phyloP scores from a whole-genome alignment of 1,284 basidiomycete genomes.

The Pseudozyma sp. region DNA sequence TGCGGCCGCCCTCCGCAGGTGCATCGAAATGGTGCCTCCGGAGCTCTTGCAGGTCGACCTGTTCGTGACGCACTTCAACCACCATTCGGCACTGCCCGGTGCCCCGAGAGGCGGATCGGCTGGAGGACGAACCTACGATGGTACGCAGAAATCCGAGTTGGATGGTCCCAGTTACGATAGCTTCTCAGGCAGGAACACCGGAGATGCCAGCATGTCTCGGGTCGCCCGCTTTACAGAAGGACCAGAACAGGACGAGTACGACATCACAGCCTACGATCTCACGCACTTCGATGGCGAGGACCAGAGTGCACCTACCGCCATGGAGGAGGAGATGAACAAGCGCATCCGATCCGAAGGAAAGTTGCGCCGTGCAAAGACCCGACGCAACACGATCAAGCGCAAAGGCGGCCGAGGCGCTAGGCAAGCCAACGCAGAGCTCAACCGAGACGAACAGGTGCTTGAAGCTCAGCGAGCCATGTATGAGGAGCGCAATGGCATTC shows the following conservation, averaged over 20 bases:
- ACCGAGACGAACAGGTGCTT: constrained; percentile 37
- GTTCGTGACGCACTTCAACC: constrained; percentile 73
- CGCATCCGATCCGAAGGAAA: constrained; percentile 78
- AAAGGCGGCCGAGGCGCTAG: constrained; percentile 38
- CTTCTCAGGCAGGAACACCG: constrained; percentile 10
- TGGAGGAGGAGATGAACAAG: constrained; percentile 76
- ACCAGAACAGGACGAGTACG: constrained; percentile 70
- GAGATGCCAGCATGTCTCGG: constrained; percentile 15
- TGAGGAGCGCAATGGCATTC: constrained; percentile 28
- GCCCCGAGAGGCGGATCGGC: constrained; percentile 4
- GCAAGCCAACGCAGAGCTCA: constrained; percentile 16
- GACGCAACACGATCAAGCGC: constrained; percentile 47
- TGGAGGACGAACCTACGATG: constrained; percentile 15
- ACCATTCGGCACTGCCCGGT: constrained; percentile 34
- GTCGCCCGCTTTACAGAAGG: constrained; percentile 65
- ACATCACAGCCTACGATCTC: constrained; percentile 76
- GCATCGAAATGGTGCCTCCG: constrained; percentile 75
- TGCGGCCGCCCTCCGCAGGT: constrained; percentile 77
- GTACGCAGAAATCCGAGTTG: constrained; percentile 12
- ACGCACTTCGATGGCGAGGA: constrained; percentile 85
- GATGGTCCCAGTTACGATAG: constrained; percentile 14
- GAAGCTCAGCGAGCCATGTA: constrained; percentile 52
- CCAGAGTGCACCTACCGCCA: constrained; percentile 74
- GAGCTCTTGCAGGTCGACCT: constrained; percentile 80
- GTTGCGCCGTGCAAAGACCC: constrained; percentile 74